These are phyloP conservation scores for Saksenaea vasiformis DNA, from an alignment of 371 early-diverging fungal species.

Conservation along the genomic window DNA sequence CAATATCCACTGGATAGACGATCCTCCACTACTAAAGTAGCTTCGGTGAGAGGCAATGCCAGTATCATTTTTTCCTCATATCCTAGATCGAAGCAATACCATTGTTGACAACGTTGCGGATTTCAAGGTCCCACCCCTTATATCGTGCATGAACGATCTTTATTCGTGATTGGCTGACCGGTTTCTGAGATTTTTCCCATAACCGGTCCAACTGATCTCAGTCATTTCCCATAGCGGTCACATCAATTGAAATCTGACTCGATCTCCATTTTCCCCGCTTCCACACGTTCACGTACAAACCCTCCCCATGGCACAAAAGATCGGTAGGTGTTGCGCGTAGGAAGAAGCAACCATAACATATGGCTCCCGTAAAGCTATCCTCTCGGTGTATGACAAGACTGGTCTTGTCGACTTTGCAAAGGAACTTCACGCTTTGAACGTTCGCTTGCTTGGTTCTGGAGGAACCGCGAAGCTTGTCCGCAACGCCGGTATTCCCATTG, in stretches of 20 bases:
- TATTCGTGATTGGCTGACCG: neutral
- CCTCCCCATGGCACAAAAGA: neutral
- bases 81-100: too few species aligned
- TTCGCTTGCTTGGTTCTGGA: constrained; percentile 92
- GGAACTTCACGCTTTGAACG: constrained; percentile 72
- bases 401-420: constrained; percentile 89
- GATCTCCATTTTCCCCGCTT: neutral
- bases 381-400: constrained; percentile 97
- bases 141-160: neutral
- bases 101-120: too few species aligned
- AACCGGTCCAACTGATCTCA: neutral
- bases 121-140: too few species aligned
- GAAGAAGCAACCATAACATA: neutral
- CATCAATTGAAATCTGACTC: neutral
- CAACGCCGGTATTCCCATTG: constrained; percentile 87
- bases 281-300: neutral
- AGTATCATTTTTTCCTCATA: too few species aligned
- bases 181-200: neutral
- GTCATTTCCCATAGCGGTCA: neutral
- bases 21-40: too few species aligned
- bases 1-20: too few species aligned
- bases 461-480: constrained; percentile 93
- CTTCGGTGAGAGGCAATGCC: too few species aligned
- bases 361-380: constrained; percentile 64
- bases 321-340: neutral